Conservation (phyloP, 176 grass and related monocot genomes). For the Dactylis glomerata region DNA sequence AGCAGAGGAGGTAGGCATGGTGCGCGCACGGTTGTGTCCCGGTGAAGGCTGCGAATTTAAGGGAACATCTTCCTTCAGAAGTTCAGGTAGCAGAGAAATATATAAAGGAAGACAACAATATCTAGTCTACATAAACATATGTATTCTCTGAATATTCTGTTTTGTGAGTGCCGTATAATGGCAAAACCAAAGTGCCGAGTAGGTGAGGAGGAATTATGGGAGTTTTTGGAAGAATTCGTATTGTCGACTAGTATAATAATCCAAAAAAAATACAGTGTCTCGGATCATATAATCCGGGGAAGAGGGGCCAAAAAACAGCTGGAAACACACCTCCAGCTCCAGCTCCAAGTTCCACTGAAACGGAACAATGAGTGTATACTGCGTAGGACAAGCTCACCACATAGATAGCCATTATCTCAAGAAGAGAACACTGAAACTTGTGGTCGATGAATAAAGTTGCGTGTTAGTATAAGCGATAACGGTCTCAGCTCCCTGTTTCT, state of each 20-base stretch:
- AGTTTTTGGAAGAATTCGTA: conserved; percentile 1
- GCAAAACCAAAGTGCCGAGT: conserved; percentile 37
- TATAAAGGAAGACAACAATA: not conserved
- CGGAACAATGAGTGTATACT: conserved; percentile 8
- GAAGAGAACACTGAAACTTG: not conserved
- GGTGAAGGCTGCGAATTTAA: conserved; percentile 30
- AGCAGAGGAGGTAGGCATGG: conserved; percentile 35
- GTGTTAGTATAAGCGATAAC: not conserved
- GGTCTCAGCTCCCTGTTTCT: not conserved
- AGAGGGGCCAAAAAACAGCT: conserved; percentile 25
- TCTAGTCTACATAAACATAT: conserved; percentile 23
- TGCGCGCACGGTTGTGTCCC: conserved; percentile 4
- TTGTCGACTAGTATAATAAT: conserved; percentile 32
- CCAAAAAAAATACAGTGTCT: not conserved
- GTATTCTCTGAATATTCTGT: not conserved
- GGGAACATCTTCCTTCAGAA: not conserved
- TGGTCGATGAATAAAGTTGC: not conserved
- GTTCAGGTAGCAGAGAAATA: not conserved
- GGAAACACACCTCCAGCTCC: not conserved
- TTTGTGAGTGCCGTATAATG: conserved; percentile 27
- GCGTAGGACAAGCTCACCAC: not conserved
- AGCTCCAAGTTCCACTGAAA: conserved; percentile 22
- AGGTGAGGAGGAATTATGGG: conserved; percentile 23
- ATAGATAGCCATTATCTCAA: not conserved
- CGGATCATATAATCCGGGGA: too few relatives aligned